phyloP scores from a whole-genome alignment of 441 rosid species.

The Euphorbia corollata region DNA sequence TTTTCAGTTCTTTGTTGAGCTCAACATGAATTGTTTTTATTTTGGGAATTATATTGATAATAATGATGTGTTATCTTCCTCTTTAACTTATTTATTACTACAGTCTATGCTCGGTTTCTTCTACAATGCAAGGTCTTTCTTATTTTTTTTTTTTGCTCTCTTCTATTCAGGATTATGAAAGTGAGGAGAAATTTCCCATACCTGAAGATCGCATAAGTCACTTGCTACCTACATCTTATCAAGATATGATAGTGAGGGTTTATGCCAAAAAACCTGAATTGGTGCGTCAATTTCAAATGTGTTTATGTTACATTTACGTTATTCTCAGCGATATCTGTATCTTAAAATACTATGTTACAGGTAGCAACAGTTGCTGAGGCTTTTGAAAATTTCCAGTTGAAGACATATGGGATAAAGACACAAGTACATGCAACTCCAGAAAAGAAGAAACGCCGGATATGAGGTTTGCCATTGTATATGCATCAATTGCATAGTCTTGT shows the following conservation, averaged over 20 bases:
- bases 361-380: constrained; percentile 75
- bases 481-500: not conserved
- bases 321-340: constrained; percentile 3
- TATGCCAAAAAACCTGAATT: constrained; percentile 75
- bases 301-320: not conserved
- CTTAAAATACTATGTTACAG: constrained; percentile 30
- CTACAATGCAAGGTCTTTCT: not conserved
- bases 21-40: not conserved
- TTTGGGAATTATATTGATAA: not conserved
- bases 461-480: constrained; percentile 10
- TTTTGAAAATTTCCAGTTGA: constrained; percentile 86
- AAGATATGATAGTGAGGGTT: constrained; percentile 90
- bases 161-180: constrained; percentile 65
- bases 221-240: constrained; percentile 68
- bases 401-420: constrained; percentile 68
- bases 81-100: no score
- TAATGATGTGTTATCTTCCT: not conserved
- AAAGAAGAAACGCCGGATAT: constrained; percentile 61
- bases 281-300: constrained; percentile 34
- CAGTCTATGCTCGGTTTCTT: not conserved
- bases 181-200: constrained; percentile 62
- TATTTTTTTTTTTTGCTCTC: not conserved
- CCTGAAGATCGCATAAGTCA: constrained; percentile 72
- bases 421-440: constrained; percentile 86
- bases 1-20: not conserved